Evolutionary conservation across 2,329 filamentous ascomycete genomes (phyloP), one percentile per base, ranked within the genome.

Genomic region (Microascus cirrosus): DNA sequence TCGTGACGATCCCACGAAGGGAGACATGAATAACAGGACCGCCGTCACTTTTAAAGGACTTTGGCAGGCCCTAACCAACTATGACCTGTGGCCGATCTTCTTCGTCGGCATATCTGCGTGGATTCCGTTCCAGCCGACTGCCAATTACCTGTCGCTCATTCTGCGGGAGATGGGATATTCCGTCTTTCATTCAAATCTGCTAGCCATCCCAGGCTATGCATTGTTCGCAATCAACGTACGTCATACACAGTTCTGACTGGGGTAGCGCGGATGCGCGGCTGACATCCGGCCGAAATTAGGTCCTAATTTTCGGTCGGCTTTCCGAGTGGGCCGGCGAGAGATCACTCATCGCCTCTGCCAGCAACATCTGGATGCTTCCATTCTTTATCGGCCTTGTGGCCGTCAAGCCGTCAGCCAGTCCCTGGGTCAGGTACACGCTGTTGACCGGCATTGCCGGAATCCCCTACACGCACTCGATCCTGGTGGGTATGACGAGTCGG

Each of bases 21-120:
- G 77, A 42, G 74, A 76, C 55, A 82, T 84, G 77, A 78, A 83
- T 63, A 83, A 83, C 59, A 75, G 80, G 6, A 73, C 83, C 64
- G 75, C 75, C 0, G 70, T 84, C n/a, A 77, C 75, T 0, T 68
- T 71, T 2, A 69, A 67, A 10, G 69, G 74, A 2, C 71, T 82
- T 1, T 79, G 76, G 73, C 64, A 75, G 18, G 73, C 75, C 3
- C 64, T 82, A 7, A 70, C 68, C 2, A 81, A 83, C 54, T 82
- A 77, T 57, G 77, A 82, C 58, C 69, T 84, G 53, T 83, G 77
- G 78, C 79, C 79, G 0, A 65, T 82, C 7, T 83, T 83, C 60
- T 65, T 73, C 0, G 74, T 74, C 51, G 73, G 74, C 48, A 77
- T 81, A 6, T 79, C 79, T 0, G 67, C 70, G 0, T 69, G 64